Percentiles rank a stretch among this genome's conserved stretches.
Conservation (phyloP, 2,329 filamentous ascomycete genomes). For the Fusarium duplospermum region DNA sequence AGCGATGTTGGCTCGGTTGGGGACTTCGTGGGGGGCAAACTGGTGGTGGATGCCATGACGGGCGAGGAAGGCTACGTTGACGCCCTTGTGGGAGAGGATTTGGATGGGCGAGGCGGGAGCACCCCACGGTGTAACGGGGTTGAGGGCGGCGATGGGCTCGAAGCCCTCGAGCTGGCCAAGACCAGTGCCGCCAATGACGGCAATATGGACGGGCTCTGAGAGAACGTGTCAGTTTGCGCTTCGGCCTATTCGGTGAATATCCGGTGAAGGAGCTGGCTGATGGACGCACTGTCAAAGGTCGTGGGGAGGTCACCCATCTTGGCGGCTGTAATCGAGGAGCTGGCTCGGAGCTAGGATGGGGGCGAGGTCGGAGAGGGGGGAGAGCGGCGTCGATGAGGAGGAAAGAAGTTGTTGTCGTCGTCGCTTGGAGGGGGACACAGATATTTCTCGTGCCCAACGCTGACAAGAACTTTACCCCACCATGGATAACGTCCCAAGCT, state of each 20-base stretch:
- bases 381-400: conserved; percentile 5
- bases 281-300: conserved; percentile 67
- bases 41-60: conserved; percentile 92
- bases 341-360: neutral
- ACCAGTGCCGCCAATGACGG: conserved; percentile 93
- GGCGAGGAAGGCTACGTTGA: conserved; percentile 90
- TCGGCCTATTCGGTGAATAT: neutral
- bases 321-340: conserved; percentile 7
- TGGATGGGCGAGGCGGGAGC: conserved; percentile 79
- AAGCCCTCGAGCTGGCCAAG: conserved; percentile 89
- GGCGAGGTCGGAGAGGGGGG: neutral
- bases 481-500: conserved; percentile 31
- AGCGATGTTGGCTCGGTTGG: conserved; percentile 95
- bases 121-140: conserved; percentile 89
- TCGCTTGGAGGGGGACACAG: conserved; percentile 3
- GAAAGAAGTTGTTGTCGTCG: conserved; percentile 15
- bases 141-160: conserved; percentile 82
- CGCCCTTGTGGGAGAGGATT: conserved; percentile 87
- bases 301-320: conserved; percentile 66
- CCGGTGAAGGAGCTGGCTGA: neutral
- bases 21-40: conserved; percentile 93
- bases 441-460: conserved; percentile 21
- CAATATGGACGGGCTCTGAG: conserved; percentile 79
- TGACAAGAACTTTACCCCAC: conserved; percentile 42
- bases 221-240: conserved; percentile 27